Percentiles rank a stretch among this genome's conserved stretches.
These are phyloP conservation scores for Phytophthora cryptogea DNA, from an alignment of 352 stramenopile species.

Conservation along the genomic window DNA sequence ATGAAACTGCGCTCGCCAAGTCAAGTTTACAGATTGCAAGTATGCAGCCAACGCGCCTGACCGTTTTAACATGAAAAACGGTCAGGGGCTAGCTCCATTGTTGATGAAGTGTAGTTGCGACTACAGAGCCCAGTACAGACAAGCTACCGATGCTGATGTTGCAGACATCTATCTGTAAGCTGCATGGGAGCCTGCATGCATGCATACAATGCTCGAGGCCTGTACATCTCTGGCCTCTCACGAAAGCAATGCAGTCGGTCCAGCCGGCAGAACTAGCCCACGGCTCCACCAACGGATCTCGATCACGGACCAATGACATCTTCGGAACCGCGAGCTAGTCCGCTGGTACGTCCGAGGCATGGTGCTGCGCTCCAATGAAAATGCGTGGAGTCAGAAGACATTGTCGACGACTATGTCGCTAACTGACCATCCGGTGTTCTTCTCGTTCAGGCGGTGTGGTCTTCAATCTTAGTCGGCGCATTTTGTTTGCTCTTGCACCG, in stretches of 20 bases:
- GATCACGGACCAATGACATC: neutral
- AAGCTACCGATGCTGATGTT: neutral
- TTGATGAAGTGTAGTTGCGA: too few species aligned
- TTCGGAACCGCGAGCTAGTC: conserved; percentile 5
- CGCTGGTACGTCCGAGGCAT: conserved; percentile 13
- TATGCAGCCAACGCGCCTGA: too few species aligned
- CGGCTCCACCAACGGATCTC: too few species aligned
- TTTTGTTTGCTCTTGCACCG: conserved; percentile 1
- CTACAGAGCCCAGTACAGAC: too few species aligned
- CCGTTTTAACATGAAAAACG: conserved; percentile 1
- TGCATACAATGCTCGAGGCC: neutral
- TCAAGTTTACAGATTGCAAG: neutral
- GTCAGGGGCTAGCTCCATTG: neutral
- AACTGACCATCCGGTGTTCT: conserved; percentile 1
- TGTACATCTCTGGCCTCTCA: neutral
- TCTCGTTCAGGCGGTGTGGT: conserved; percentile 2
- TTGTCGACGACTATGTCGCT: conserved; percentile 8
- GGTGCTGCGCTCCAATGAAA: conserved; percentile 26
- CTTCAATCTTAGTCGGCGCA: conserved; percentile 8
- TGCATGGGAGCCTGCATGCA: neutral
- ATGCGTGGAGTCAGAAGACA: neutral
- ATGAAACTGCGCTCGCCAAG: neutral
- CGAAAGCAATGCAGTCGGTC: neutral
- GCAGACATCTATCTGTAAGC: neutral
- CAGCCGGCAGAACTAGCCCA: too few species aligned